Conservation (phyloP, 768 basidiomycete species). For the Termitomyces titanicus region DNA sequence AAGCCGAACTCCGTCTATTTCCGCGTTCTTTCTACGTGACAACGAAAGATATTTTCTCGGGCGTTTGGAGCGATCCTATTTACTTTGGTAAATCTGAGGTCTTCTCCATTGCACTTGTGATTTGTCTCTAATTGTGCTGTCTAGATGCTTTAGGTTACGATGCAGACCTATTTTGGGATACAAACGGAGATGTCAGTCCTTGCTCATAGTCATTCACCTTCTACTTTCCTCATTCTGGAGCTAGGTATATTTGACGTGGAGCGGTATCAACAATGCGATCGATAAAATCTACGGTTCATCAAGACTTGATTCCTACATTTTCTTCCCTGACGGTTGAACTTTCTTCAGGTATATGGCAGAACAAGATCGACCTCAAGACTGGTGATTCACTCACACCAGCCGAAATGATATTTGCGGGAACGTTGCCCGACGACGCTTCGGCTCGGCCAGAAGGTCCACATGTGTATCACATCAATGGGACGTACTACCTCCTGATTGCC, state of each 20-base stretch:
- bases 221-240: background rate
- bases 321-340: background rate
- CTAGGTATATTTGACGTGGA: conserved; percentile 35
- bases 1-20: conserved; percentile 33
- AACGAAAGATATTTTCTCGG: conserved; percentile 34
- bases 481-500: conserved; percentile 38
- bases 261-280: conserved; percentile 33
- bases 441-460: conserved; percentile 41
- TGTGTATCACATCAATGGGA: conserved; percentile 32
- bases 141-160: conserved; percentile 37
- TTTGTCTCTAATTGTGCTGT: background rate
- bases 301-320: background rate
- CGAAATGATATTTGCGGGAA: conserved; percentile 32
- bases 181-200: conserved; percentile 28
- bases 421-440: conserved; percentile 29
- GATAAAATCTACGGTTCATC: conserved; percentile 36
- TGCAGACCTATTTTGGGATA: conserved; percentile 38
- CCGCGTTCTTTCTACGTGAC: conserved; percentile 37
- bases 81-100: conserved; percentile 36
- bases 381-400: conserved; percentile 34
- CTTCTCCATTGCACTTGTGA: background rate
- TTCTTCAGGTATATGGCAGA: conserved; percentile 34
- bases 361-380: conserved; percentile 33
- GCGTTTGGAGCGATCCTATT: conserved; percentile 37
- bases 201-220: background rate